These are phyloP conservation scores for Colletotrichum euphorbiae DNA, from an alignment of 2,329 filamentous ascomycete species.

Conservation along the genomic window DNA sequence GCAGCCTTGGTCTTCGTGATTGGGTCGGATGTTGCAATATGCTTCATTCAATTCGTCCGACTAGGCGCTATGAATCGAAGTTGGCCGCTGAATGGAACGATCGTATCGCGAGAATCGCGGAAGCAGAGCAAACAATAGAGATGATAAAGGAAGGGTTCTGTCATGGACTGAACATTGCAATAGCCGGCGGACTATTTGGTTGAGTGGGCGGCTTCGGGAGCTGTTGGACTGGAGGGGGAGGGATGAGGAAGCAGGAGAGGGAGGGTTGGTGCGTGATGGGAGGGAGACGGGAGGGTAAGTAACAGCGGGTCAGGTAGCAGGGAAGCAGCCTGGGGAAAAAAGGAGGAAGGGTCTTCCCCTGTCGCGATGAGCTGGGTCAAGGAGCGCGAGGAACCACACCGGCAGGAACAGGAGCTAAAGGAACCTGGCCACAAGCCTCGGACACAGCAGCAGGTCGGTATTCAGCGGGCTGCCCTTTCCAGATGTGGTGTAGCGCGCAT, in stretches of 20 bases:
- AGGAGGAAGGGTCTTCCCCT: slow-evolving; percentile 36
- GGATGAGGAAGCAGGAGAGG: slow-evolving; percentile 37
- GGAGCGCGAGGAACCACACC: no score
- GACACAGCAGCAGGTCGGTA: slow-evolving; percentile 14
- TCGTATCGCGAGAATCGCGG: slow-evolving; percentile 30
- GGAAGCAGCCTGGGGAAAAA: slow-evolving; percentile 36
- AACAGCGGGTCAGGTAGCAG: slow-evolving; percentile 27
- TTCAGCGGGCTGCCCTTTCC: slow-evolving; percentile 23
- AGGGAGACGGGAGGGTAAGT: slow-evolving; percentile 26
- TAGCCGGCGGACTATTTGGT: slow-evolving; percentile 5
- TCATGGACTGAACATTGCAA: slow-evolving; percentile 35
- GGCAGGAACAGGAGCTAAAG: neutral
- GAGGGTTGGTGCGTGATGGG: slow-evolving; percentile 36
- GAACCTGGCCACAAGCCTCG: neutral
- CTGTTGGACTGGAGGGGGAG: slow-evolving; percentile 13
- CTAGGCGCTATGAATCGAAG: neutral
- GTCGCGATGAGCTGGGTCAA: slow-evolving; percentile 4
- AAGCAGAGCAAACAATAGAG: slow-evolving; percentile 16
- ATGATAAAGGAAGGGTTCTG: slow-evolving; percentile 17
- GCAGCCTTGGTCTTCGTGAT: slow-evolving; percentile 22
- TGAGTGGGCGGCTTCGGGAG: slow-evolving; percentile 7
- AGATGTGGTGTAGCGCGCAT: slow-evolving; percentile 11
- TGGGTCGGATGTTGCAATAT: slow-evolving; percentile 22
- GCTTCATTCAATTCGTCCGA: slow-evolving; percentile 1
- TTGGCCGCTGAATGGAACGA: slow-evolving; percentile 11